These are phyloP conservation scores for Cenococcum geophilum DNA, from an alignment of 495 filamentous ascomycete genomes.

Conservation along the genomic window DNA sequence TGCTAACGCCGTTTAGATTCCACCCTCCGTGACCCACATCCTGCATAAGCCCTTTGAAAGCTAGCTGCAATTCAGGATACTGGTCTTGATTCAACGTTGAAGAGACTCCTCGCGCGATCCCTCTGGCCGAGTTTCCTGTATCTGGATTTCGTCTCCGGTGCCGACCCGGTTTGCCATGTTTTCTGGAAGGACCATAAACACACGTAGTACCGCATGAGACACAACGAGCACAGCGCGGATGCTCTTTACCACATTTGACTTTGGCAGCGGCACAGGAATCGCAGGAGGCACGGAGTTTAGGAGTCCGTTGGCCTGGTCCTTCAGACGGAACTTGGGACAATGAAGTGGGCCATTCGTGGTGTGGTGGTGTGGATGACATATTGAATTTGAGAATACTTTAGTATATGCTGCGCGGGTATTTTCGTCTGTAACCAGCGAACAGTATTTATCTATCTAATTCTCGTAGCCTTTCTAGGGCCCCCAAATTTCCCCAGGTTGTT, in stretches of 20 bases:
- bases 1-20: not conserved
- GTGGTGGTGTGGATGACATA: not conserved
- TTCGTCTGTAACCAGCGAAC: not conserved
- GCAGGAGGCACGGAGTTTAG: slow-evolving; percentile 35
- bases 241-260: slow-evolving; percentile 36
- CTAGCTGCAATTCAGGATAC: not conserved
- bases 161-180: slow-evolving; percentile 31
- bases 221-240: slow-evolving; percentile 32
- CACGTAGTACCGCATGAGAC: slow-evolving; percentile 22
- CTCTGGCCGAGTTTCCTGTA: slow-evolving; percentile 10
- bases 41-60: not conserved
- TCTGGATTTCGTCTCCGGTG: slow-evolving; percentile 25
- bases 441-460: not conserved
- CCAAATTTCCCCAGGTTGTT: not conserved
- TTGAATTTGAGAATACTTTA: not conserved
- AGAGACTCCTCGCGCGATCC: not conserved
- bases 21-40: not conserved
- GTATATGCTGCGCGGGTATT: not conserved
- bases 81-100: slow-evolving; percentile 6
- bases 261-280: slow-evolving; percentile 35
- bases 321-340: not conserved
- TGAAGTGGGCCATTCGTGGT: not conserved
- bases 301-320: slow-evolving; percentile 28
- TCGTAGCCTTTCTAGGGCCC: not conserved
- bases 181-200: slow-evolving; percentile 32